Evolutionary conservation across 2,329 filamentous ascomycete species (phyloP).

Genomic region (Phoma herbarum): DNA sequence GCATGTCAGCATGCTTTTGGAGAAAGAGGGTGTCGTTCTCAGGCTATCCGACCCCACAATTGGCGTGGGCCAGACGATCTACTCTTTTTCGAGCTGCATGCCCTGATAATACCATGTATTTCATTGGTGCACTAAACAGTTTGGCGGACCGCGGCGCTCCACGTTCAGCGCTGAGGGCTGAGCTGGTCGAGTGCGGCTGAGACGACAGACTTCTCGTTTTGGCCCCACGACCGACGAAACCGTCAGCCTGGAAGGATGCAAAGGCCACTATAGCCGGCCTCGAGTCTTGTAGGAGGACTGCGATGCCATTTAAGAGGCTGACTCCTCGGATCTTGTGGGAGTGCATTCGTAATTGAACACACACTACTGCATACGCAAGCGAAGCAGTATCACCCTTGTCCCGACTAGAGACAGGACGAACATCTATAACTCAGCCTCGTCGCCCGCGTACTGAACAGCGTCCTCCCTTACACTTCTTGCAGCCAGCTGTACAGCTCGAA

Average conservation of each 20-base stretch:
- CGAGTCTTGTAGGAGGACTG: slow-evolving; percentile 14
- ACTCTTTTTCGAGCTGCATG: slow-evolving; percentile 11
- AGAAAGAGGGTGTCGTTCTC: slow-evolving; percentile 2
- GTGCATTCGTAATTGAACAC: slow-evolving; percentile 15
- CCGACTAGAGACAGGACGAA: slow-evolving; percentile 5
- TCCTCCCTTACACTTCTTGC: slow-evolving; percentile 5
- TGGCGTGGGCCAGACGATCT: slow-evolving; percentile 16
- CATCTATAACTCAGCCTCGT: slow-evolving; percentile 13
- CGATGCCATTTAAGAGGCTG: slow-evolving; percentile 18
- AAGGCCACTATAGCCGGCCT: slow-evolving; percentile 16
- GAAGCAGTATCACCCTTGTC: slow-evolving; percentile 8
- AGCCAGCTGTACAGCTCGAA: slow-evolving; percentile 7
- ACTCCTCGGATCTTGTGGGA: slow-evolving; percentile 9
- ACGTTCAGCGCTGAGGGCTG: slow-evolving; percentile 20
- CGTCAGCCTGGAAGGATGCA: slow-evolving; percentile 18
- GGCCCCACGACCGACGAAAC: slow-evolving; percentile 20
- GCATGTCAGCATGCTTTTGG: slow-evolving; percentile 3
- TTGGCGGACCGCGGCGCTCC: slow-evolving; percentile 19
- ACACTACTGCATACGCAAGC: slow-evolving; percentile 19
- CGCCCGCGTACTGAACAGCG: slow-evolving; percentile 8
- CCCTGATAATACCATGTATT: slow-evolving; percentile 11
- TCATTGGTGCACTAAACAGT: slow-evolving; percentile 13
- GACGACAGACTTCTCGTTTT: slow-evolving; percentile 22
- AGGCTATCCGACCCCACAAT: slow-evolving; percentile 16
- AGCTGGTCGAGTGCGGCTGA: slow-evolving; percentile 23